Evolutionary conservation across 2,329 filamentous ascomycete genomes (phyloP).

Genomic region (Hymenoscyphus linearis): DNA sequence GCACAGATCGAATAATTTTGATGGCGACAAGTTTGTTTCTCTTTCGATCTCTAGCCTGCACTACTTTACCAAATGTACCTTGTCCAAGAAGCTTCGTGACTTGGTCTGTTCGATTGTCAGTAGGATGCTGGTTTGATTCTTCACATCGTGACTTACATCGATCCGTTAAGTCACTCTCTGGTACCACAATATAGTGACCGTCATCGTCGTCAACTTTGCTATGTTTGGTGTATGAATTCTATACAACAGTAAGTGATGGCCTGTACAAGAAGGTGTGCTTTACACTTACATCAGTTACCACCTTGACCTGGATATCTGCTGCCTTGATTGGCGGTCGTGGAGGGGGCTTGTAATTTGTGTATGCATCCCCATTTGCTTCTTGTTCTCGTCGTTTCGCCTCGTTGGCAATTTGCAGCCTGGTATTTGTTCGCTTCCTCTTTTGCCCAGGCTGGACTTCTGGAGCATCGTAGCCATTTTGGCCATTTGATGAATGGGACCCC

Average conservation of each 20-base stretch:
- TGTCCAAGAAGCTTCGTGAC: slow-evolving; percentile 88
- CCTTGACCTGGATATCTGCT: slow-evolving; percentile 63
- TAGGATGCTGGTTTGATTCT: not conserved
- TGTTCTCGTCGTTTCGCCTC: slow-evolving; percentile 75
- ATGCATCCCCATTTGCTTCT: slow-evolving; percentile 65
- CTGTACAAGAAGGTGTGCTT: not conserved
- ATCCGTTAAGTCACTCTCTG: slow-evolving; percentile 79
- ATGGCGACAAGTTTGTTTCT: slow-evolving; percentile 78
- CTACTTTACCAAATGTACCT: slow-evolving; percentile 97
- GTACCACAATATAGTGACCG: slow-evolving; percentile 90
- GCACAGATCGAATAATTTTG: slow-evolving; percentile 96
- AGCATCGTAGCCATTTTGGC: slow-evolving; percentile 59
- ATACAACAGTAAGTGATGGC: slow-evolving; percentile 12
- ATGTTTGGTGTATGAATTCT: slow-evolving; percentile 45
- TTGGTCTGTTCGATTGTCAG: slow-evolving; percentile 56
- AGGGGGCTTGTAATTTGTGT: slow-evolving; percentile 77
- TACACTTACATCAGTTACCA: slow-evolving; percentile 56
- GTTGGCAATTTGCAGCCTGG: slow-evolving; percentile 73
- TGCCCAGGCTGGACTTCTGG: slow-evolving; percentile 66
- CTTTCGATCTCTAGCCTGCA: slow-evolving; percentile 79
- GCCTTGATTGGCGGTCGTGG: slow-evolving; percentile 88
- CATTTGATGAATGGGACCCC: slow-evolving; percentile 58
- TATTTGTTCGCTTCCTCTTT: slow-evolving; percentile 77
- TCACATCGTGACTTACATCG: slow-evolving; percentile 62
- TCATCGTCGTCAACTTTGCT: slow-evolving; percentile 92